Conservation (phyloP, 2,329 filamentous ascomycete species). For the Magnaporthiopsis rhizophila region DNA sequence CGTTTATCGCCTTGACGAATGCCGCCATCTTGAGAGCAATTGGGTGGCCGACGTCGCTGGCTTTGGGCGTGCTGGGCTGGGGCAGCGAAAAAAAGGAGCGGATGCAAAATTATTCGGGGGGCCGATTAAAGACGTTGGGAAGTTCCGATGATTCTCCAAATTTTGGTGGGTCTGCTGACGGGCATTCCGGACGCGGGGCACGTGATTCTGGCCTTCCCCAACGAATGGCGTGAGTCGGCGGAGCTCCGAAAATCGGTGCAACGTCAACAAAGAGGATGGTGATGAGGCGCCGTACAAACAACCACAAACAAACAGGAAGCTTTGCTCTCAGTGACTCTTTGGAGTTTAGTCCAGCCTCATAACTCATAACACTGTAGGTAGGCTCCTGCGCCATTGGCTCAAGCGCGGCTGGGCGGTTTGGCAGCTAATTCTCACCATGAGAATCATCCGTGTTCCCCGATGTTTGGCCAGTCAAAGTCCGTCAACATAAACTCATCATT, state of each 20-base stretch:
- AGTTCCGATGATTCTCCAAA: constrained; percentile 6
- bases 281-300: background rate
- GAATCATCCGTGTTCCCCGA: background rate
- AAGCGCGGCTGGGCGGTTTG: too few relatives aligned
- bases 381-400: too few relatives aligned
- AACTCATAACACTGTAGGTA: too few relatives aligned
- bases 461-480: background rate
- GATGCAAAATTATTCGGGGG: background rate
- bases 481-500: too few relatives aligned
- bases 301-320: too few relatives aligned
- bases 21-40: constrained; percentile 57
- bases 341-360: too few relatives aligned
- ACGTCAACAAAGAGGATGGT: background rate
- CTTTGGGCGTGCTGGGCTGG: background rate
- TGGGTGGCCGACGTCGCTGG: constrained; percentile 5
- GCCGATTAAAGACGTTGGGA: constrained; percentile 1
- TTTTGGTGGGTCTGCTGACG: constrained; percentile 3
- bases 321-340: too few relatives aligned
- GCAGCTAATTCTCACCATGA: background rate
- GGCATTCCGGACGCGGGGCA: background rate
- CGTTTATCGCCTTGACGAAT: constrained; percentile 71
- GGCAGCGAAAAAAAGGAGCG: background rate
- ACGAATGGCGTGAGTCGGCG: background rate
- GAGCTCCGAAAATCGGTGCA: background rate
- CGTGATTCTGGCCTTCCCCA: background rate